Conservation (phyloP, 257 asterid species). For the Asclepias syriaca region DNA sequence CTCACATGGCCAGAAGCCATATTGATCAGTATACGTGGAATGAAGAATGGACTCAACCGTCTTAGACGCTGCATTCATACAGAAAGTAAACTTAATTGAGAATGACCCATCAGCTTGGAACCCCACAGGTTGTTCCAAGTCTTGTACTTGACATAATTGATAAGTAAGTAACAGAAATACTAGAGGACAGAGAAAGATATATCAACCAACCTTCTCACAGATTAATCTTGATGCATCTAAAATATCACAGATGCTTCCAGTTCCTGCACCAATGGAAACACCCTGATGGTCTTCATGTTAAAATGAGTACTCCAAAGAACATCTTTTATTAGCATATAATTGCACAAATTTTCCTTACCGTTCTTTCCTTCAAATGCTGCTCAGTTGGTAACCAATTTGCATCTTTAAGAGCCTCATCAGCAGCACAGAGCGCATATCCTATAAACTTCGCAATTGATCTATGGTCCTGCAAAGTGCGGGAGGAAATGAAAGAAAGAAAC, state of each 20-base stretch:
- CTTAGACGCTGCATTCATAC: slow-evolving; percentile 61
- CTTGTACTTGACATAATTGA: neutral
- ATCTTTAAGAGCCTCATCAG: slow-evolving; percentile 90
- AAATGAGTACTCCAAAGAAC: slow-evolving; percentile 20
- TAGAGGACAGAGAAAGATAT: neutral
- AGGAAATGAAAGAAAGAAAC: neutral
- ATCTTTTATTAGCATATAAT: slow-evolving; percentile 4
- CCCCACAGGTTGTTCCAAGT: neutral
- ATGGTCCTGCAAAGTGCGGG: slow-evolving; percentile 50
- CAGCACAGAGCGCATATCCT: slow-evolving; percentile 90
- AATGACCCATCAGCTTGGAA: neutral
- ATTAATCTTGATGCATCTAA: slow-evolving; percentile 85
- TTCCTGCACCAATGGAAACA: slow-evolving; percentile 98
- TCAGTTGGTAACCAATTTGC: slow-evolving; percentile 76
- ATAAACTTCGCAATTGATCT: slow-evolving; percentile 87
- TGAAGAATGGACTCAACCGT: slow-evolving; percentile 90
- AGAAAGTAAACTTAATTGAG: slow-evolving; percentile 9
- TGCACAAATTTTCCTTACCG: slow-evolving; percentile 47
- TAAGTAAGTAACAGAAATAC: neutral
- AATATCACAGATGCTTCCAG: slow-evolving; percentile 84
- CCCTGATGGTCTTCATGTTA: slow-evolving; percentile 59
- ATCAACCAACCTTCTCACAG: slow-evolving; percentile 65
- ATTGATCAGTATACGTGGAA: slow-evolving; percentile 91
- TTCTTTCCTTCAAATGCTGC: slow-evolving; percentile 77
- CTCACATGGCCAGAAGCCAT: slow-evolving; percentile 99